A percentile compares a stretch with the other conserved stretches of the same genome.
These are phyloP conservation scores for Coemansia sp. DNA, from an alignment of 192 early-diverging fungal species.

Conservation along the genomic window DNA sequence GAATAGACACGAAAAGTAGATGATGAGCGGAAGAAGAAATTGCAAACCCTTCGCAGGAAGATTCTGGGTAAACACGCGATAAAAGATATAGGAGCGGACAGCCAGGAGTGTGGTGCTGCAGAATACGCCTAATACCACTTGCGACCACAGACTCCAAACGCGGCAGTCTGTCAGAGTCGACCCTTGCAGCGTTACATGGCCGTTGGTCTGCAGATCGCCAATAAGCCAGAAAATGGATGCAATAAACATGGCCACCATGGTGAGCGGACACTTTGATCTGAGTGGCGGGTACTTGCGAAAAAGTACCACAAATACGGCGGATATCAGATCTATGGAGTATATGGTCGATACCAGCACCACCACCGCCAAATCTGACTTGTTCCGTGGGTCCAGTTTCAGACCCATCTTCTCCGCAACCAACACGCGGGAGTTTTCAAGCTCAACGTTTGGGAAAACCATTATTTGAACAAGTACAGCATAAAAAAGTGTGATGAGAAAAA, in stretches of 20 bases:
- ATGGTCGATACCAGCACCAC: no score
- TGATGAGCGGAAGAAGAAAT: slow-evolving; percentile 23
- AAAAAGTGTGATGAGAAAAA: background rate
- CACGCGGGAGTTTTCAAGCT: background rate
- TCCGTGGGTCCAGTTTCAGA: background rate
- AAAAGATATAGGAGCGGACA: slow-evolving; percentile 20
- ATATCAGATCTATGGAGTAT: no score
- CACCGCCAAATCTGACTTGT: background rate
- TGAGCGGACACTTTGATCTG: slow-evolving; percentile 21
- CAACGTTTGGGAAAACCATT: no score
- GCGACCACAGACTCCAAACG: slow-evolving; percentile 39
- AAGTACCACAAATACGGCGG: no score
- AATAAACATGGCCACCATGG: slow-evolving; percentile 21
- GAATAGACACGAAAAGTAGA: slow-evolving; percentile 5
- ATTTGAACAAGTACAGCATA: background rate
- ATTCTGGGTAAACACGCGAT: slow-evolving; percentile 27
- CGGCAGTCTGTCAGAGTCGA: slow-evolving; percentile 24
- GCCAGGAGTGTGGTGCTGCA: slow-evolving; percentile 23
- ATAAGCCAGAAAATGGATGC: slow-evolving; percentile 21
- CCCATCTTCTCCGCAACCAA: background rate
- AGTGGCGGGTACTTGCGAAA: no score
- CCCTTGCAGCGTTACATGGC: slow-evolving; percentile 18
- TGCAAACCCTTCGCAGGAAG: slow-evolving; percentile 25
- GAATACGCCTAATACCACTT: slow-evolving; percentile 30
- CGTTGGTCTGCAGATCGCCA: slow-evolving; percentile 31